Conservation (phyloP, 805 yeast species). For the Kodamaea kakaduensis region DNA sequence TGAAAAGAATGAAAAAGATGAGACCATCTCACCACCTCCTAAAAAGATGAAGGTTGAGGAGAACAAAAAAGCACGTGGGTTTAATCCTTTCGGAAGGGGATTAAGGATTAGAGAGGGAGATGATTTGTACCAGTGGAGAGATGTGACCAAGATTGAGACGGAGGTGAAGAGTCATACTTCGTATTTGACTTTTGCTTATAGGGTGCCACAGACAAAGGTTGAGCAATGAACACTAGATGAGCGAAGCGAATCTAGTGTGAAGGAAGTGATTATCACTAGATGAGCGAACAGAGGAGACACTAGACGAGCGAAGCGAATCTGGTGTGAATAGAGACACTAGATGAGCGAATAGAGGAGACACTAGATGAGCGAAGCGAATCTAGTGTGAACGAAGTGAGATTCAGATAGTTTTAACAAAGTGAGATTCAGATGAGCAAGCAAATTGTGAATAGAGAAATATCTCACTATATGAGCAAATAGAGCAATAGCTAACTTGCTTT, state of each 20-base stretch:
- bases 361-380: background rate
- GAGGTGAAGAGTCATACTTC: conserved; percentile 94
- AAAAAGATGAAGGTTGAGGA: conserved; percentile 10
- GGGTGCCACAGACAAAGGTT: conserved; percentile 15
- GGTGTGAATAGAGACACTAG: background rate
- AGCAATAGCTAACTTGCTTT: no score
- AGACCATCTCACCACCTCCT: conserved; percentile 2
- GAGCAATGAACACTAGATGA: background rate
- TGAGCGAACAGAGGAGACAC: background rate
- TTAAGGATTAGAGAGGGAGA: conserved; percentile 85
- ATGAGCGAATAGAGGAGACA: background rate
- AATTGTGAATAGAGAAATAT: no score
- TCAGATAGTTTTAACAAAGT: no score
- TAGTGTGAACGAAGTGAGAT: no score
- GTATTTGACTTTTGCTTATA: conserved; percentile 83
- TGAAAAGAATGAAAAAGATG: conserved; percentile 14
- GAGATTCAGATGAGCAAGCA: no score
- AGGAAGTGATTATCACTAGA: no score
- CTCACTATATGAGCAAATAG: no score
- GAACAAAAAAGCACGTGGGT: conserved; percentile 46
- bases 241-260: background rate
- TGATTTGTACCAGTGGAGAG: conserved; percentile 67
- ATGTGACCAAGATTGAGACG: conserved; percentile 77
- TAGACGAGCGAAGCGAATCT: background rate
- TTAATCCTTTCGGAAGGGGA: conserved; percentile 93